A percentile compares a stretch with the other conserved stretches of the same genome.
These are phyloP conservation scores for Polyrhizophydium stewartii DNA, from an alignment of 371 early-diverging fungal species.

Conservation along the genomic window DNA sequence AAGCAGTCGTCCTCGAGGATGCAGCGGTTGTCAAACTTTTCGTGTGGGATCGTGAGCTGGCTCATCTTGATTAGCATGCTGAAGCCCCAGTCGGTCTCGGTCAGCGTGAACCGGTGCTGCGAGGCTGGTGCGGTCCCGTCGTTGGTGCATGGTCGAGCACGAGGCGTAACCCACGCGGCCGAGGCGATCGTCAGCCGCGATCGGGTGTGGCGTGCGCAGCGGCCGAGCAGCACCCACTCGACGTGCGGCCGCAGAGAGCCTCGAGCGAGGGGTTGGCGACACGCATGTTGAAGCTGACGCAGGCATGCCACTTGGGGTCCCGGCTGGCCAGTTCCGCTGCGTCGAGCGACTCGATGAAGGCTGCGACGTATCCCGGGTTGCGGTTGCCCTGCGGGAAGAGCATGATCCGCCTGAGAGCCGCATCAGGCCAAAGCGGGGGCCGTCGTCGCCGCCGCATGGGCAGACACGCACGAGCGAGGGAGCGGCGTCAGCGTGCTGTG, in stretches of 20 bases:
- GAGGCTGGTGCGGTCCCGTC: conserved; percentile 41
- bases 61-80: conserved; percentile 67
- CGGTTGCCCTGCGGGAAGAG: conserved; percentile 91
- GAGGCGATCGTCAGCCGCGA: too few species aligned
- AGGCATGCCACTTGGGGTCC: conserved; percentile 76
- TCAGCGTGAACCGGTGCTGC: conserved; percentile 77
- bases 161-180: not conserved
- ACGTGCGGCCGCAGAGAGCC: conserved; percentile 61
- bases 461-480: too few species aligned
- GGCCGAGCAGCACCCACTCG: conserved; percentile 49
- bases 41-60: conserved; percentile 36
- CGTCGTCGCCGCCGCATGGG: too few species aligned
- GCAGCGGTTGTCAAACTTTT: conserved; percentile 51
- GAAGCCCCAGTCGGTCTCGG: conserved; percentile 95
- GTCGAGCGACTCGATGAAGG: conserved; percentile 82
- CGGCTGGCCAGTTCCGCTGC: conserved; percentile 51
- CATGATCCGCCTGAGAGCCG: conserved; percentile 63
- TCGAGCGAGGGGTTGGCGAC: conserved; percentile 73
- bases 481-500: too few species aligned
- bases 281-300: conserved; percentile 80
- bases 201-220: too few species aligned
- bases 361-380: conserved; percentile 60
- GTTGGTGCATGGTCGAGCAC: too few species aligned
- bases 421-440: not conserved
- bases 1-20: conserved; percentile 64